Base-by-base conservation (phyloP, 2,329 filamentous ascomycete genomes). In the Microcyclospora tardicrescens region DNA sequence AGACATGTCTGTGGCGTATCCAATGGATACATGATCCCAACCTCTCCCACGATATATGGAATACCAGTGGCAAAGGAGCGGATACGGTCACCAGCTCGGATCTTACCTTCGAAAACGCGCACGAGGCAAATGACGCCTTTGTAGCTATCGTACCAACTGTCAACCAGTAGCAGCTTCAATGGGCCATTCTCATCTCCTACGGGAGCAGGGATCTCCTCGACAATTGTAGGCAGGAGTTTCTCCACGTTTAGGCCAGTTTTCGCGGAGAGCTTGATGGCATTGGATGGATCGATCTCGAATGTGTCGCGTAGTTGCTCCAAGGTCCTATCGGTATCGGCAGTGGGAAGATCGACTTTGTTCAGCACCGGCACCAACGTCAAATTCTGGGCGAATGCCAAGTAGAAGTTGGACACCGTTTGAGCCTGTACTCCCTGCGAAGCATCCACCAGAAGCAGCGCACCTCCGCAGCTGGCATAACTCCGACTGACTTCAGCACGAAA, bases 71-170 rank as follows among this genome's bases (percentile, higher is more conserved):
- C 89, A 51, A 95, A 81, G 0, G 87, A 95, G 4, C 84, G 66
- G n/a, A 98, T 66, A 30, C 81, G 77, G 55, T 96, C 86, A 4
- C 91, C 91, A 0, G 87, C 77, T 41, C 72, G 76, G 45, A 98
- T 71, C 37, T 76, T 74, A 10, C 91, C 91, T 47, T 96, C 86
- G 52, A 98, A 98, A 13, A 98, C 69, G 10, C 91, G 73, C 10
- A 98, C 86, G 6, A 98, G 71, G 37, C 95, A 71, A 38, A 96
- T 81, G 28, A 98, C 91, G 10, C 91, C 91, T 48, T 86, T 82
- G 61, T 95, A 98, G 43, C 81, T 87, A 56, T 94, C 87, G 59
- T 98, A 98, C 91, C 91, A 98, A 15, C 87, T 95, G 62, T 98
- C 91, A 19, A 98, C 86, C 11, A 98, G 75, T 35, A 98, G 68